phyloP scores from a whole-genome alignment of 2,329 filamentous ascomycete genomes.

The Microdochium nivale region DNA sequence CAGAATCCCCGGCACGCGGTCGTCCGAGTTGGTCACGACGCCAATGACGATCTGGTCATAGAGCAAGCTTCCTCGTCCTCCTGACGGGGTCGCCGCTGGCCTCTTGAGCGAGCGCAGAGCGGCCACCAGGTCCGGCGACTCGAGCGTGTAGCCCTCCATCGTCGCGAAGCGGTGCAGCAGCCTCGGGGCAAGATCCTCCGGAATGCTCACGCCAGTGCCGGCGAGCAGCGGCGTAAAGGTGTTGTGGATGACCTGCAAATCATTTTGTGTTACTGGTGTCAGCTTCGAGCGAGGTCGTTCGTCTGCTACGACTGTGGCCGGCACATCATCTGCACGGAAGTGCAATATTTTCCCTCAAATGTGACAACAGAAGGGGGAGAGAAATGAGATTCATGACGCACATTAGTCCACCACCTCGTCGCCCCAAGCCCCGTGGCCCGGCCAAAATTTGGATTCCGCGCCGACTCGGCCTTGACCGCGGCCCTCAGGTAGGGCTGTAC shows the following conservation, averaged over 20 bases:
- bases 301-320: too few relatives aligned
- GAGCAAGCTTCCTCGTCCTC: neutral
- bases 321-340: conserved; percentile 1
- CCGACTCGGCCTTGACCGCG: conserved; percentile 39
- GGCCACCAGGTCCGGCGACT: conserved; percentile 29
- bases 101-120: conserved; percentile 32
- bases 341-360: too few relatives aligned
- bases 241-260: conserved; percentile 38
- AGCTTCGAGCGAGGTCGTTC: neutral
- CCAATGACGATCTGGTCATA: conserved; percentile 39
- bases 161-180: conserved; percentile 46
- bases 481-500: conserved; percentile 21
- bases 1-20: conserved; percentile 46
- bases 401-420: conserved; percentile 51
- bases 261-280: too few relatives aligned
- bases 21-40: conserved; percentile 55
- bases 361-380: too few relatives aligned
- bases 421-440: conserved; percentile 39
- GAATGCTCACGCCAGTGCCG: conserved; percentile 22
- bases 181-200: conserved; percentile 32
- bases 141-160: conserved; percentile 40
- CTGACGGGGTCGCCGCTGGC: neutral
- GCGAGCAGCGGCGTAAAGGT: conserved; percentile 37
- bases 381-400: conserved; percentile 20
- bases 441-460: conserved; percentile 50